A percentile compares a stretch with the other conserved stretches of the same genome.
Evolutionary conservation across 176 grass and related monocot species (phyloP).

Genomic region (Aechmea fasciata): DNA sequence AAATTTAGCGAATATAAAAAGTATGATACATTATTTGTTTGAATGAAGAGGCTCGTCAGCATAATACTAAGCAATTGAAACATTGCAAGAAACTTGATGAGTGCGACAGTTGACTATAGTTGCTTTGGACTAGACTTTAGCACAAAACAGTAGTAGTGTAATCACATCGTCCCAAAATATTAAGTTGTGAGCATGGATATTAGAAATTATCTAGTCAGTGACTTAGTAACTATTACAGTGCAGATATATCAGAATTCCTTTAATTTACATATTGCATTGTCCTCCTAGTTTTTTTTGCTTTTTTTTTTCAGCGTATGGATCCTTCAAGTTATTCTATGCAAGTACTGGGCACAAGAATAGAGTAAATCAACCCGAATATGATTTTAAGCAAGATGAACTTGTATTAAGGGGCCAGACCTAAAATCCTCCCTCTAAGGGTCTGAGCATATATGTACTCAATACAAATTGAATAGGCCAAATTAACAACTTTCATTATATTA

Average conservation of each 20-base stretch:
- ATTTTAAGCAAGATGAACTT: too few relatives aligned
- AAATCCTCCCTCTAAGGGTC: background rate
- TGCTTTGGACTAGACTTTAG: background rate
- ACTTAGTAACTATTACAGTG: background rate
- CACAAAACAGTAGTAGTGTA: background rate
- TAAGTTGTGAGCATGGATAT: background rate
- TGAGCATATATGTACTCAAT: background rate
- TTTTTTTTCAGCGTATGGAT: too few relatives aligned
- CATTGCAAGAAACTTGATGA: background rate
- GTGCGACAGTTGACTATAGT: background rate
- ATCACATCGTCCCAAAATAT: background rate
- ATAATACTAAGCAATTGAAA: background rate
- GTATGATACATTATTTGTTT: background rate
- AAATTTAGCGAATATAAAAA: constrained; percentile 17
- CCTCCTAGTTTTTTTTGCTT: background rate
- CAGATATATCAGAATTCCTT: background rate
- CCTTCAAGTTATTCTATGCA: too few relatives aligned
- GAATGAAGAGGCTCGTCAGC: background rate
- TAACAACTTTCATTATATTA: background rate
- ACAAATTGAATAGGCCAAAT: background rate
- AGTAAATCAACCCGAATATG: too few relatives aligned
- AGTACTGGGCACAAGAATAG: too few relatives aligned
- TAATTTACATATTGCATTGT: background rate
- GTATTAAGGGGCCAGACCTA: too few relatives aligned
- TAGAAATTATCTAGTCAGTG: background rate